Evolutionary conservation across 495 filamentous ascomycete genomes (phyloP).

Genomic region (Xylaria flabelliformis): DNA sequence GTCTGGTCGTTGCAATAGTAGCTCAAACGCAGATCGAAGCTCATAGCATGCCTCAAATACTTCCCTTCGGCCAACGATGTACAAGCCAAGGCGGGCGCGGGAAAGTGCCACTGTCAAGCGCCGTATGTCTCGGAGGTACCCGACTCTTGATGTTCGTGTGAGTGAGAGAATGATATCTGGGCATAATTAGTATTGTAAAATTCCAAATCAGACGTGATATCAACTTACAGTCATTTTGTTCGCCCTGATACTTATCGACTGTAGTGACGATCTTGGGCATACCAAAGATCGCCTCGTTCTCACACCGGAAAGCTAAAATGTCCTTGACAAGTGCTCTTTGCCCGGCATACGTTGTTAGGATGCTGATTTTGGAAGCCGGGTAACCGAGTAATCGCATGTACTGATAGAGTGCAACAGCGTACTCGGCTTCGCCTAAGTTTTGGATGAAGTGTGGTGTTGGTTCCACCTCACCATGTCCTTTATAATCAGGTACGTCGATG

Average conservation of each 20-base stretch:
- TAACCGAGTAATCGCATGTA: conserved; percentile 98
- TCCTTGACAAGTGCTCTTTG: conserved; percentile 90
- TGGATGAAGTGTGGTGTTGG: conserved; percentile 97
- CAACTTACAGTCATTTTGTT: conserved; percentile 95
- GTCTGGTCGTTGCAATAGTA: conserved; percentile 72
- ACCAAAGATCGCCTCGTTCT: conserved; percentile 83
- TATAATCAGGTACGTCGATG: conserved; percentile 94
- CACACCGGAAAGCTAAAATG: conserved; percentile 84
- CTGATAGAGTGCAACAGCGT: conserved; percentile 92
- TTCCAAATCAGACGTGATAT: background rate
- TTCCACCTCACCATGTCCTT: conserved; percentile 85
- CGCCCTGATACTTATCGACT: conserved; percentile 98
- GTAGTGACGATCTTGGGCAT: conserved; percentile 89
- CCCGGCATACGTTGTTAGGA: conserved; percentile 94
- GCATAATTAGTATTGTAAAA: conserved; percentile 35
- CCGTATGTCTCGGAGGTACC: conserved; percentile 91
- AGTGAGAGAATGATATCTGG: conserved; percentile 91
- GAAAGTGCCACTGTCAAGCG: conserved; percentile 97
- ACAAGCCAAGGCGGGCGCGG: conserved; percentile 87
- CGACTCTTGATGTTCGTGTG: conserved; percentile 85
- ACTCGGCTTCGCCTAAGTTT: conserved; percentile 96
- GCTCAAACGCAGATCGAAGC: conserved; percentile 81
- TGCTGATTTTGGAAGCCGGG: conserved; percentile 87
- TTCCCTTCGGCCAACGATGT: conserved; percentile 87
- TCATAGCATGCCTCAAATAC: conserved; percentile 92